A percentile compares a stretch with the other conserved stretches of the same genome.
phyloP scores from a whole-genome alignment of 192 early-diverging fungal genomes.

The Backusella parvicylindrica region DNA sequence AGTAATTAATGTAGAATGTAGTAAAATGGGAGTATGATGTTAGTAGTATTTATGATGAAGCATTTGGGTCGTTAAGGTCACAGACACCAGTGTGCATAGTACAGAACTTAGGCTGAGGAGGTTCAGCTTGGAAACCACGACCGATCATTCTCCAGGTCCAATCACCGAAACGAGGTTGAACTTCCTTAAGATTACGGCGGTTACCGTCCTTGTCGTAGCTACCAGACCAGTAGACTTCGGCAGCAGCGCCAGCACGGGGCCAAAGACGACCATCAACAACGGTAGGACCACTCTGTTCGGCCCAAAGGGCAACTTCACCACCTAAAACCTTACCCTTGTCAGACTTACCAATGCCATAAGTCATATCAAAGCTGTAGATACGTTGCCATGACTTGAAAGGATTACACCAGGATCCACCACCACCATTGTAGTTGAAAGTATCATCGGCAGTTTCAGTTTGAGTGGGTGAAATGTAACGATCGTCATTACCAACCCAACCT shows the following conservation, averaged over 20 bases:
- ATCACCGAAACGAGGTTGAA: constrained; percentile 55
- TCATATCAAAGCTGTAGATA: constrained; percentile 64
- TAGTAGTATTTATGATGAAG: background rate
- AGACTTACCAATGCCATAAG: constrained; percentile 46
- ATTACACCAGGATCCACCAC: constrained; percentile 65
- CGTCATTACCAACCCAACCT: constrained; percentile 62
- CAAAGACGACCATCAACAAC: constrained; percentile 63
- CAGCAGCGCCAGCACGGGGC: constrained; percentile 64
- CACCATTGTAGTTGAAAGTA: constrained; percentile 39
- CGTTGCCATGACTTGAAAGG: constrained; percentile 76
- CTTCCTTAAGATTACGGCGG: constrained; percentile 32
- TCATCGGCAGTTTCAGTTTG: constrained; percentile 23
- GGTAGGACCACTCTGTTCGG: constrained; percentile 58
- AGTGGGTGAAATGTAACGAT: constrained; percentile 43
- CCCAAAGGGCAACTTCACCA: constrained; percentile 68
- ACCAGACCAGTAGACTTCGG: constrained; percentile 71
- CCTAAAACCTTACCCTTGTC: constrained; percentile 62
- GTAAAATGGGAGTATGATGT: background rate
- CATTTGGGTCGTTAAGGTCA: constrained; percentile 4
- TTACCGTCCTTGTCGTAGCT: constrained; percentile 43
- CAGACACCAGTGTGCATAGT: constrained; percentile 41
- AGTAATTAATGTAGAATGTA: background rate
- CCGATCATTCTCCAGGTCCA: constrained; percentile 64
- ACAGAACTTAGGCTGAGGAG: constrained; percentile 60
- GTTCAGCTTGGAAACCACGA: constrained; percentile 59